These are phyloP conservation scores for Mortierella sp. DNA, from an alignment of 371 early-diverging fungal genomes.

Conservation along the genomic window DNA sequence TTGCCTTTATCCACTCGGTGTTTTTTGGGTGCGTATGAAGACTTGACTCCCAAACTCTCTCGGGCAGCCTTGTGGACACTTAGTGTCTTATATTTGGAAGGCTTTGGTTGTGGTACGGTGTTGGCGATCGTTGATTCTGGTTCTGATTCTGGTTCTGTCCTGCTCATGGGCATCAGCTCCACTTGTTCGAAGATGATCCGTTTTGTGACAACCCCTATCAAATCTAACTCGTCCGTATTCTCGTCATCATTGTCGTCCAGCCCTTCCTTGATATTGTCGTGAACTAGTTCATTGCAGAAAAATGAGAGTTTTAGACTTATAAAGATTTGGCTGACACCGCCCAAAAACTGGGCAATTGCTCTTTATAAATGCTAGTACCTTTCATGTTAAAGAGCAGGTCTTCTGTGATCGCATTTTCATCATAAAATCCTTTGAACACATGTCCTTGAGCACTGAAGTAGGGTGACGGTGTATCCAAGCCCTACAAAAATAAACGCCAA, in stretches of 20 bases:
- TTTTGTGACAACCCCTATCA: conserved; percentile 29
- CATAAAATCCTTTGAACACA: conserved; percentile 34
- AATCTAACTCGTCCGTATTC: conserved; percentile 23
- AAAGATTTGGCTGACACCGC: too few relatives aligned
- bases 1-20: too few relatives aligned
- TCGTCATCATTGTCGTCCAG: conserved; percentile 38
- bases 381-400: conserved; percentile 48
- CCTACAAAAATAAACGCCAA: conserved; percentile 4
- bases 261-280: conserved; percentile 22
- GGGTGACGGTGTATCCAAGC: conserved; percentile 35
- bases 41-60: not conserved
- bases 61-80: not conserved
- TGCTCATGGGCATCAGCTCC: conserved; percentile 15
- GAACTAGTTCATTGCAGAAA: conserved; percentile 3
- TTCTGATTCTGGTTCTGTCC: not conserved
- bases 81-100: not conserved
- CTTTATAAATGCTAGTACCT: too few relatives aligned
- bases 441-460: conserved; percentile 33
- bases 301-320: not conserved
- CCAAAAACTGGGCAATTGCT: too few relatives aligned
- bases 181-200: conserved; percentile 36
- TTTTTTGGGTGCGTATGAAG: too few relatives aligned
- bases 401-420: conserved; percentile 47
- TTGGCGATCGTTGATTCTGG: not conserved
- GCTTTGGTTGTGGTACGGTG: not conserved